These are phyloP conservation scores for Coemansia sp. DNA, from an alignment of 192 early-diverging fungal genomes.

Conservation along the genomic window DNA sequence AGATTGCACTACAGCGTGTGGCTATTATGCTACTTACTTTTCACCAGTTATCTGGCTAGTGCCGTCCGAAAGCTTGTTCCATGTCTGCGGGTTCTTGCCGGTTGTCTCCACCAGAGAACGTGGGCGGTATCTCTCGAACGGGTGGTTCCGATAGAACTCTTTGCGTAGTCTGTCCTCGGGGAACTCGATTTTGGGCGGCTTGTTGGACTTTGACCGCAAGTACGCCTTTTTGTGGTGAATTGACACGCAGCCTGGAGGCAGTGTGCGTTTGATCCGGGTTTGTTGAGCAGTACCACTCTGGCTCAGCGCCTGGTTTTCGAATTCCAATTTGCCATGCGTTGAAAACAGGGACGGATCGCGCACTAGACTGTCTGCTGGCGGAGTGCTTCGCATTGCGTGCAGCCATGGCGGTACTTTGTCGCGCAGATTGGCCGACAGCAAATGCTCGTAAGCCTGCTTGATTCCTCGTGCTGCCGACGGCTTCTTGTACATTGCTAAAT, in stretches of 20 bases:
- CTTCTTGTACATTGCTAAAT: constrained; percentile 36
- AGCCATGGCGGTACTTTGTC: constrained; percentile 48
- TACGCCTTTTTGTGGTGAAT: constrained; percentile 53
- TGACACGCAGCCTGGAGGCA: constrained; percentile 40
- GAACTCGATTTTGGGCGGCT: constrained; percentile 75
- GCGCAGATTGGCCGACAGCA: constrained; percentile 38
- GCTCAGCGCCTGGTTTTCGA: constrained; percentile 17
- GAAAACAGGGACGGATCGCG: constrained; percentile 49
- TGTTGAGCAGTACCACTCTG: background rate
- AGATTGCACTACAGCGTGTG: too few relatives aligned
- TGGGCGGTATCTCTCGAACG: constrained; percentile 80
- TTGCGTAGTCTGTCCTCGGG: constrained; percentile 84
- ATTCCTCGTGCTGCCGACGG: constrained; percentile 37
- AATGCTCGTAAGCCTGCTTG: constrained; percentile 35
- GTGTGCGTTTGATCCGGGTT: constrained; percentile 18
- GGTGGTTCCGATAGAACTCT: constrained; percentile 90
- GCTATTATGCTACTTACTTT: constrained; percentile 57
- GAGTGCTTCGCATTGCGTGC: constrained; percentile 38
- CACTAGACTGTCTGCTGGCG: constrained; percentile 47
- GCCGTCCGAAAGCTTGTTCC: constrained; percentile 56
- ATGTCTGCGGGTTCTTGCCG: constrained; percentile 49
- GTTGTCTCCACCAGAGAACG: constrained; percentile 67
- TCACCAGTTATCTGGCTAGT: constrained; percentile 71
- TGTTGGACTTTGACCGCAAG: constrained; percentile 59
- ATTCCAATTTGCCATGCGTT: constrained; percentile 29